Base-by-base conservation (phyloP, 1,284 basidiomycete genomes). In the Heterobasidion occidentale region DNA sequence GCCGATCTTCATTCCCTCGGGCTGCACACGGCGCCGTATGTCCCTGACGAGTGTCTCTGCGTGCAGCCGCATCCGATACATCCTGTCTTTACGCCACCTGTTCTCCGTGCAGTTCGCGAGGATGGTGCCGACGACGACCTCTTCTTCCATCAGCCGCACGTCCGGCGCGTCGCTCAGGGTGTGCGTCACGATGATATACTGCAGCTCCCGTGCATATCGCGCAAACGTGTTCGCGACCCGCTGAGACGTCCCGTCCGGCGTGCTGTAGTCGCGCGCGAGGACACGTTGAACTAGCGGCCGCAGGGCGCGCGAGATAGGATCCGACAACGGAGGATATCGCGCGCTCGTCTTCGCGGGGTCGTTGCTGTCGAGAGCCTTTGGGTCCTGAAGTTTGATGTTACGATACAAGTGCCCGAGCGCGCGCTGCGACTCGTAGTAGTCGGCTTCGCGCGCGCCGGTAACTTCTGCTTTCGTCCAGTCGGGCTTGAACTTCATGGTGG, bases 391-490 rank as follows among this genome's bases (percentile, higher is more conserved):
- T 9, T 80, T 71, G 57, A 86, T 80, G 1, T 62, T 76, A 9
- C 88, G 84, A 67, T 77, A 91, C 53, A 91, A 73, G 46, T 79
- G 68, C 3, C 88, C 88, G 6, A 90, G 74, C 0, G 86, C 88
- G 20, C 84, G 78, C 47, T 71, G 72, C 1, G 87, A 90, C 52
- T 76, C 71, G 65, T 91, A 92, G 67, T 85, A 89, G 63, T 89
- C 86, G 1, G 76, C 80, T 36, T 76, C 65, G 15, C 80, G 77
- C 38, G 80, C 78, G 7, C 71, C 69, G 3, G 78, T 72, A 20
- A 84, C 78, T 63, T 90, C 88, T 9, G 81, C 80, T 55, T 77
- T 75, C 58, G 87, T 79, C 89, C 89, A 91, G 64, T 91, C 87
- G 0, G 88, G 88, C 63, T 86, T 90, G 65, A 76, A 80, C 17